These are phyloP conservation scores for Acanthamoeba royreba DNA, from an alignment of 208 protist genomes.

Conservation along the genomic window DNA sequence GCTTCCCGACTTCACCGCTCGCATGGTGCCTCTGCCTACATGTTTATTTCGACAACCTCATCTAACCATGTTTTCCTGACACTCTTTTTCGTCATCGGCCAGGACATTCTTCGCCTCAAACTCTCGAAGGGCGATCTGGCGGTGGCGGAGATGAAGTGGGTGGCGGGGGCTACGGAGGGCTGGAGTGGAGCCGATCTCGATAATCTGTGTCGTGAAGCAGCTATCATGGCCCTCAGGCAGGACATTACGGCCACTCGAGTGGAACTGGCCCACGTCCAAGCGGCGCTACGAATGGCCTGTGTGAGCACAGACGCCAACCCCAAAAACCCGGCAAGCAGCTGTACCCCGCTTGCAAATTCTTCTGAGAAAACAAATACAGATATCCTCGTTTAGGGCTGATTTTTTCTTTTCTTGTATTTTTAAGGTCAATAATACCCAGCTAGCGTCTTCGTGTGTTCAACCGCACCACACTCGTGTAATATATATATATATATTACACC, in stretches of 20 bases:
- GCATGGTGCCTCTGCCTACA: neutral
- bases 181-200: conserved; percentile 74
- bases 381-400: no score
- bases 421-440: no score
- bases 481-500: no score
- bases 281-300: neutral
- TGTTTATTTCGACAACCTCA: neutral
- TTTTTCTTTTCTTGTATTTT: no score
- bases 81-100: neutral
- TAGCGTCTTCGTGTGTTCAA: no score
- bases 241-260: neutral
- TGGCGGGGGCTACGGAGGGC: neutral
- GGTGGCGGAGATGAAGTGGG: neutral
- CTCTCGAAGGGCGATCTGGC: neutral
- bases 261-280: neutral
- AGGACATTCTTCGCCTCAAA: neutral
- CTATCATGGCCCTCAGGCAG: conserved; percentile 31
- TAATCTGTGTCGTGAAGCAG: conserved; percentile 73
- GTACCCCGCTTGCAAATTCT: no score
- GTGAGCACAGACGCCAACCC: no score
- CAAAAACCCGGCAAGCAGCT: no score
- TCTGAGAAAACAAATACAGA: no score
- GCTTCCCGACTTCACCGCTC: neutral
- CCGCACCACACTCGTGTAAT: no score
- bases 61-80: neutral